A percentile compares a stretch with the other conserved stretches of the same genome.
Evolutionary conservation across 2,329 filamentous ascomycete species (phyloP).

Genomic region (Exophiala spinifera): DNA sequence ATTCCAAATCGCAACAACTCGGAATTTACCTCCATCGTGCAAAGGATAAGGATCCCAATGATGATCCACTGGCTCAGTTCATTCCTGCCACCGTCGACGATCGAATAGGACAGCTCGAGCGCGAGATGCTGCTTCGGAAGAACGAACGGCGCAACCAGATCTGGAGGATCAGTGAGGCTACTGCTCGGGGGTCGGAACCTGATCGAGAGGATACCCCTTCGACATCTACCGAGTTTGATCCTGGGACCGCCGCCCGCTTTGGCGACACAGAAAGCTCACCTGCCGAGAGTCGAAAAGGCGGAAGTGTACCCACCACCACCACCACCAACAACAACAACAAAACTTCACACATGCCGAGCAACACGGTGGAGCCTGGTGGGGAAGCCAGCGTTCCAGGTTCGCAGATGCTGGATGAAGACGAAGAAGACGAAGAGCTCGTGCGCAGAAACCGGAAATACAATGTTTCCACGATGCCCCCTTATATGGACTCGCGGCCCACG

Average conservation of each 20-base stretch:
- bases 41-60: conserved; percentile 52
- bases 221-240: conserved; percentile 21
- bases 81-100: conserved; percentile 49
- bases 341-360: conserved; percentile 29
- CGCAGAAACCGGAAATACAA: conserved; percentile 29
- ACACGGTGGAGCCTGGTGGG: neutral
- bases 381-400: neutral
- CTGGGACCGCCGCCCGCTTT: neutral
- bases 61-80: conserved; percentile 36
- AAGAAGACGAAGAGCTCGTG: conserved; percentile 30
- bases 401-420: conserved; percentile 31
- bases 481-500: conserved; percentile 54
- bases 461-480: conserved; percentile 50
- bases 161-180: conserved; percentile 32
- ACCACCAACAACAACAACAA: too few relatives aligned
- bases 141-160: conserved; percentile 28
- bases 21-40: conserved; percentile 59
- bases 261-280: conserved; percentile 10
- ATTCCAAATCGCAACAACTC: conserved; percentile 54
- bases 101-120: conserved; percentile 53
- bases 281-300: conserved; percentile 30
- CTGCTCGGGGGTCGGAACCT: conserved; percentile 13
- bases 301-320: conserved; percentile 10
- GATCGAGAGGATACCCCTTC: conserved; percentile 19
- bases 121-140: conserved; percentile 50